phyloP scores from a whole-genome alignment of 1,284 basidiomycete genomes.

The Cystobasidium slooffiae region DNA sequence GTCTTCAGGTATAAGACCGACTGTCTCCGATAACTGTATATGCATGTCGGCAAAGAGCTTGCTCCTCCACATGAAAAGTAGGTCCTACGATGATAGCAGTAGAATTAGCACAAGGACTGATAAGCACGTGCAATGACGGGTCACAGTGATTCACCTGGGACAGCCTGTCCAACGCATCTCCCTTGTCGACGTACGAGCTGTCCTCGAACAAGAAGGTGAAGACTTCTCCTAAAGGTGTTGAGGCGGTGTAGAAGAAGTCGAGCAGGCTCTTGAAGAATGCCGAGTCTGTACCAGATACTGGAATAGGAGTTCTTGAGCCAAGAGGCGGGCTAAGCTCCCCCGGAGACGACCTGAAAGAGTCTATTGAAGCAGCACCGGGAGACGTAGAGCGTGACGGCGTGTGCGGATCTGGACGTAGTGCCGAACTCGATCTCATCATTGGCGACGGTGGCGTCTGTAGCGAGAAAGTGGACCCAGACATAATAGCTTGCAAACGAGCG shows the following conservation, averaged over 20 bases:
- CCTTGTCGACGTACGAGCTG: conserved; percentile 50
- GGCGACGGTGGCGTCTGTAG: conserved; percentile 33
- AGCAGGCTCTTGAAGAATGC: conserved; percentile 58
- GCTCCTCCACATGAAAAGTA: conserved; percentile 94
- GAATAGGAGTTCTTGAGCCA: conserved; percentile 13
- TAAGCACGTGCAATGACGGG: background rate
- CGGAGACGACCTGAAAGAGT: background rate
- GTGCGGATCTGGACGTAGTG: conserved; percentile 19
- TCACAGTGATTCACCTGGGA: conserved; percentile 43
- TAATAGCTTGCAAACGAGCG: conserved; percentile 64
- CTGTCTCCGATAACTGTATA: conserved; percentile 50
- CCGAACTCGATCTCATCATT: conserved; percentile 24
- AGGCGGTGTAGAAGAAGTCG: conserved; percentile 80
- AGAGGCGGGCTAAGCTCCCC: background rate
- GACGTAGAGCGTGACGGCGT: background rate
- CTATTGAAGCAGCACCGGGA: background rate
- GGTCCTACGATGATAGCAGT: conserved; percentile 65
- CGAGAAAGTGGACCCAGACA: conserved; percentile 43
- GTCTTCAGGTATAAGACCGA: conserved; percentile 40
- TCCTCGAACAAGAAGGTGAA: conserved; percentile 86
- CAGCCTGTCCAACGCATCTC: conserved; percentile 42
- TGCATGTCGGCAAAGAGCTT: conserved; percentile 88
- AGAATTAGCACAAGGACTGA: background rate
- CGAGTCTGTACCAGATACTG: conserved; percentile 46
- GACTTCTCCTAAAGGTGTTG: conserved; percentile 80